Evolutionary conservation across 78 protist genomes (phyloP).

Genomic region (Polysphondylium violaceum): DNA sequence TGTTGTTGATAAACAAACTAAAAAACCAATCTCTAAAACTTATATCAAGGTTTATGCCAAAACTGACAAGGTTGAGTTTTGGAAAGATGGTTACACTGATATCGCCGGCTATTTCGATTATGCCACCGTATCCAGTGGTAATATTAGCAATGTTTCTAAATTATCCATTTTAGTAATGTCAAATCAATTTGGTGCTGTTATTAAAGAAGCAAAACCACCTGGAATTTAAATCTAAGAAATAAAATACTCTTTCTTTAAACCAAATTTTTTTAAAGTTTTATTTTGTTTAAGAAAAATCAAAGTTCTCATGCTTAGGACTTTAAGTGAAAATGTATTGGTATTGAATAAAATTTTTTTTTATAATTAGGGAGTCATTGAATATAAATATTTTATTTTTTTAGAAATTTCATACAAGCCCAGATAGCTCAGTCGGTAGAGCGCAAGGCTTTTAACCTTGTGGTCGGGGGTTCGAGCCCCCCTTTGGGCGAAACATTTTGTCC

Average conservation of each 20-base stretch:
- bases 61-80: constrained; percentile 39
- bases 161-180: constrained; percentile 52
- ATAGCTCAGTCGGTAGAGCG: constrained; percentile 96
- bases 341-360: no score
- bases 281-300: no score
- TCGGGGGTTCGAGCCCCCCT: constrained; percentile 95
- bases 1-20: constrained; percentile 39
- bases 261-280: not conserved
- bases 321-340: no score
- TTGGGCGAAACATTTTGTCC: no score
- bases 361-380: no score
- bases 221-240: constrained; percentile 13
- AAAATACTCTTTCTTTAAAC: not conserved
- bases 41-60: constrained; percentile 69
- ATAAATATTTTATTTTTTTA: no score
- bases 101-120: constrained; percentile 75
- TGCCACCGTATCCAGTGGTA: constrained; percentile 31
- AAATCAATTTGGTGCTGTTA: constrained; percentile 68
- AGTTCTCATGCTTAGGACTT: no score
- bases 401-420: constrained; percentile 44
- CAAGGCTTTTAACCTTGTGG: constrained; percentile 93
- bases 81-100: constrained; percentile 77
- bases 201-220: constrained; percentile 66
- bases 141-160: constrained; percentile 61
- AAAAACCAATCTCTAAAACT: constrained; percentile 48